Percentiles rank a stretch among this genome's conserved stretches.
Evolutionary conservation across 192 early-diverging fungal genomes (phyloP).

Genomic region (Gonapodya sp.): DNA sequence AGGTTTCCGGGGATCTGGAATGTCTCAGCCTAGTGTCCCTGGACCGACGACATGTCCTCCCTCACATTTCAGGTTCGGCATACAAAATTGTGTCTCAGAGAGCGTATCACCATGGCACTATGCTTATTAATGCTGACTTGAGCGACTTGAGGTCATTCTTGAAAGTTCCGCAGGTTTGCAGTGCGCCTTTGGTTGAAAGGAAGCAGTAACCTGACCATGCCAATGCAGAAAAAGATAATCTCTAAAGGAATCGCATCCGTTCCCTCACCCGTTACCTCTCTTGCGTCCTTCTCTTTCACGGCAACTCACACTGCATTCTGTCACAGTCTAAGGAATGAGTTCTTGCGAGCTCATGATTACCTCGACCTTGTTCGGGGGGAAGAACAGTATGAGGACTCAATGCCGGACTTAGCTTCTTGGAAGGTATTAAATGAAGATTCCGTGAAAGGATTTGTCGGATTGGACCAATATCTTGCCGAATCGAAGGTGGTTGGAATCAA

Average conservation of each 20-base stretch:
- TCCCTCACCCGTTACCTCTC: constrained; percentile 71
- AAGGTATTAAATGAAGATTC: background rate
- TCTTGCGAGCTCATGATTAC: constrained; percentile 40
- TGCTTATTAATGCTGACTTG: constrained; percentile 89
- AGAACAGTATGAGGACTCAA: constrained; percentile 13
- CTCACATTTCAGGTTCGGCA: constrained; percentile 77
- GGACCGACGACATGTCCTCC: background rate
- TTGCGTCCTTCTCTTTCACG: constrained; percentile 70
- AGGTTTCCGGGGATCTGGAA: constrained; percentile 14
- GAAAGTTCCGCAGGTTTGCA: constrained; percentile 20
- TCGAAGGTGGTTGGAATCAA: constrained; percentile 16
- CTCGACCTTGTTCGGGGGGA: constrained; percentile 16
- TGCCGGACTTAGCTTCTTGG: background rate
- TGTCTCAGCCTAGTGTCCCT: constrained; percentile 10
- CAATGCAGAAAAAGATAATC: constrained; percentile 42
- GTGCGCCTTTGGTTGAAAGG: constrained; percentile 4
- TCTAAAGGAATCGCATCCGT: constrained; percentile 88
- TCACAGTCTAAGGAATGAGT: constrained; percentile 61
- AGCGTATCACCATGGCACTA: constrained; percentile 96
- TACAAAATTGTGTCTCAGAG: constrained; percentile 75
- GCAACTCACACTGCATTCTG: constrained; percentile 79
- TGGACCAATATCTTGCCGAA: constrained; percentile 13
- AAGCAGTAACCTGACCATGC: constrained; percentile 4
- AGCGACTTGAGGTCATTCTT: constrained; percentile 37
- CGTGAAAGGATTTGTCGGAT: background rate